These are phyloP conservation scores for Acacia crassicarpa DNA, from an alignment of 306 rosid genomes.

Conservation along the genomic window DNA sequence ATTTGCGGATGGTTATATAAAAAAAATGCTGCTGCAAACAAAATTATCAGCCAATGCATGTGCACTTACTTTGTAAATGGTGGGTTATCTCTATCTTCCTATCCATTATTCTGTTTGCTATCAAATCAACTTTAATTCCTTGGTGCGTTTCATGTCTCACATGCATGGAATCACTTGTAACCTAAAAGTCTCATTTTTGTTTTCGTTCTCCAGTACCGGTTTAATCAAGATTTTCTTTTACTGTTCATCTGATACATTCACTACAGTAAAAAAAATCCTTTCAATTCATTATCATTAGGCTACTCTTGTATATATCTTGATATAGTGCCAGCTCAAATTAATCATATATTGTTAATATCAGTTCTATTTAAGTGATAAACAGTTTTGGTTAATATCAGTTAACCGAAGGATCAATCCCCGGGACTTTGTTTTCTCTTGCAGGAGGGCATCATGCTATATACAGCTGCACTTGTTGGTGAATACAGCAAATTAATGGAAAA, in stretches of 20 bases:
- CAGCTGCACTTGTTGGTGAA: background rate
- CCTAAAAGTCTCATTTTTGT: background rate
- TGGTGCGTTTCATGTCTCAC: slow-evolving; percentile 23
- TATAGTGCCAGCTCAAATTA: background rate
- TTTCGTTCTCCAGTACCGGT: background rate
- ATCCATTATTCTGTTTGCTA: background rate
- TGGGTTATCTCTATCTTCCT: background rate
- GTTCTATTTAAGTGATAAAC: background rate
- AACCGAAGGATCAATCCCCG: slow-evolving; percentile 19
- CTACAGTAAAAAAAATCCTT: background rate
- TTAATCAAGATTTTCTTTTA: background rate
- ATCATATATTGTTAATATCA: too few species aligned
- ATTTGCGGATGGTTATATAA: background rate
- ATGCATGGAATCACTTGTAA: slow-evolving; percentile 6
- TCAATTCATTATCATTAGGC: background rate
- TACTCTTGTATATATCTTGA: background rate
- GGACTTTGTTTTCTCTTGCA: slow-evolving; percentile 8
- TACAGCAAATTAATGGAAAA: background rate
- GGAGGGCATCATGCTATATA: background rate
- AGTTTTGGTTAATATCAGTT: slow-evolving; percentile 24
- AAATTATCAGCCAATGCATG: slow-evolving; percentile 18
- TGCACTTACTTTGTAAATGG: slow-evolving; percentile 15
- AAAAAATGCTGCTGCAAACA: background rate
- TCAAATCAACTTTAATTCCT: slow-evolving; percentile 26
- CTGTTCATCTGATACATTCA: slow-evolving; percentile 2